Conservation (phyloP, 169 alveolate genomes). For the Plasmodium coatneyi region DNA sequence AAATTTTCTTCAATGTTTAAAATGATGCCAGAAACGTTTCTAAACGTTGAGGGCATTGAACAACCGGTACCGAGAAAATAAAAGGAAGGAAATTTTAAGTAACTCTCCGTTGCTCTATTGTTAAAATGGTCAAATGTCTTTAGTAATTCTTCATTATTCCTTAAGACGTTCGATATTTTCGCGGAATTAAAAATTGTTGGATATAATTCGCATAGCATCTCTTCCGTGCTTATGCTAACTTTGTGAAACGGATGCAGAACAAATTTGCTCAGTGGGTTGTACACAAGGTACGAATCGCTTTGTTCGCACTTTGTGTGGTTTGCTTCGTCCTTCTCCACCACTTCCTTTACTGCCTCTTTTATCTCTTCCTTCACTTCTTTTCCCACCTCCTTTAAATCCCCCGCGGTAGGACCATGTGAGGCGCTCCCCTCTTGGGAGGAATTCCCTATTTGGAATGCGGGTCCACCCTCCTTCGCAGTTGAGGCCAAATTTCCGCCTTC, state of each 20-base stretch:
- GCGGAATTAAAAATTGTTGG: conserved; percentile 50
- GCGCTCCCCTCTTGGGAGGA: neutral
- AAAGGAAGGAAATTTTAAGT: conserved; percentile 77
- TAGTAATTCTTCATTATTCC: conserved; percentile 73
- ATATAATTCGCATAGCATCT: conserved; percentile 31
- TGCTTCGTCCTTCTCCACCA: neutral
- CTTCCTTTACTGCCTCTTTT: neutral
- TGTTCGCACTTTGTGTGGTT: neutral
- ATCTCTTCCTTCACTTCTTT: neutral
- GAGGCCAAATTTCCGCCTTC: neutral
- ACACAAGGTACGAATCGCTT: conserved; percentile 10
- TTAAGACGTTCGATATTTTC: conserved; percentile 34
- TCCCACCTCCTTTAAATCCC: neutral
- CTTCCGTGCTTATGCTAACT: conserved; percentile 39
- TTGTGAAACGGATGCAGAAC: conserved; percentile 67
- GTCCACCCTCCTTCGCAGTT: neutral
- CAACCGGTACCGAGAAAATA: conserved; percentile 93
- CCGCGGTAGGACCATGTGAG: neutral
- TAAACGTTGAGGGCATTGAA: conserved; percentile 91
- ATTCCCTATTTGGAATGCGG: neutral
- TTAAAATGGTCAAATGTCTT: conserved; percentile 67
- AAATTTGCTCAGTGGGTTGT: conserved; percentile 46
- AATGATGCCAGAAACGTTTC: conserved; percentile 91
- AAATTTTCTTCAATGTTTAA: conserved; percentile 73
- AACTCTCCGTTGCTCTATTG: conserved; percentile 12